Evolutionary conservation across 75 land plant genomes (phyloP), one percentile per base, ranked within the genome.

Genomic region (Selaginella tamariscina): DNA sequence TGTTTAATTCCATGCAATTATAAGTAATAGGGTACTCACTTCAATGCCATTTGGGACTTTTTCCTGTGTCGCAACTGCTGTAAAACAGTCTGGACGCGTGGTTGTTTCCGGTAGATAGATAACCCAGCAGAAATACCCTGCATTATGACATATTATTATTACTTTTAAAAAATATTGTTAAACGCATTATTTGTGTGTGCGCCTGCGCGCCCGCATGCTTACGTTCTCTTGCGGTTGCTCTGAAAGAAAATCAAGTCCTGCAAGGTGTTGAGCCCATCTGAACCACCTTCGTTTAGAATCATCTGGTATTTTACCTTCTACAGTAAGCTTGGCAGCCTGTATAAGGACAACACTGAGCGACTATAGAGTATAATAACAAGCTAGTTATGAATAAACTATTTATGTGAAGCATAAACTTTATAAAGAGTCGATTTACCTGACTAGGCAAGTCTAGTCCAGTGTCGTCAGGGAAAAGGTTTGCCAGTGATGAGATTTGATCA

Each of bases 191-290:
- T n/a, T n/a, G n/a, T n/a, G n/a, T n/a, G n/a, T n/a, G n/a, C n/a
- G n/a, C n/a, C n/a, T n/a, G n/a, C n/a, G n/a, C n/a, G n/a, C n/a
- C n/a, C n/a, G n/a, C n/a, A n/a, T n/a, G n/a, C n/a, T n/a, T n/a
- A n/a, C n/a, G n/a, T n/a, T n/a, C n/a, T n/a, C 5, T 39, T 39
- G 89, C 27, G 97, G 80, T 31, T 73, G 67, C 69, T 90, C 97
- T 24, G 99, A 84, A 68, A 95, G 80, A 67, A 88, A 78, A 69
- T 95, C 99, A 28, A 91, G 80, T 28, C 99, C 99, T 15, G 92
- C 99, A 65, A 95, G 70, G 80, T 95, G 99, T 66, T 95, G 99
- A 28, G 76, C 92, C 99, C 99, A 95, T 71, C 85, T 91, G 59
- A 85, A 95, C 33, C 95, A 94, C 2, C 89, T 82, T 69, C 78